A percentile compares a stretch with the other conserved stretches of the same genome.
phyloP scores from a whole-genome alignment of 305 asterid species.

The Andrographis paniculata region DNA sequence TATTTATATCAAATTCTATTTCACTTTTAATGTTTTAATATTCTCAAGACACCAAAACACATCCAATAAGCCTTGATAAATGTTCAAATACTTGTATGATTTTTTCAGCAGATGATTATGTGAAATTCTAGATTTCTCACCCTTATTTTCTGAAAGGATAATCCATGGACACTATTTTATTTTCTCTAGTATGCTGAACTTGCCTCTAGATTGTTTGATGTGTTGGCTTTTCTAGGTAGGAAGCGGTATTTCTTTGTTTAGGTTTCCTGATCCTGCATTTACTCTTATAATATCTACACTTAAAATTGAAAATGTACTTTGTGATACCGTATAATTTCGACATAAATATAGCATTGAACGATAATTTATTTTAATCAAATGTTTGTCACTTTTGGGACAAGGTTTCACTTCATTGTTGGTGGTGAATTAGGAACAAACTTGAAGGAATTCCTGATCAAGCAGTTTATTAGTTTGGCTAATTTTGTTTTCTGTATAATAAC shows the following conservation, averaged over 20 bases:
- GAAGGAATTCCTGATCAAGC: not conserved
- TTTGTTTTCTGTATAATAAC: not conserved
- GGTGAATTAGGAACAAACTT: not conserved
- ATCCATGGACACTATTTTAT: not conserved
- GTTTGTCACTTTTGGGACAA: not conserved
- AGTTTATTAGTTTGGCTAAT: not conserved
- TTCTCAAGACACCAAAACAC: too few species aligned
- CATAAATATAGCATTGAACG: not conserved
- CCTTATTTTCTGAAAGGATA: constrained; percentile 2
- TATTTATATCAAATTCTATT: too few species aligned
- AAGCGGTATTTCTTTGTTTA: not conserved
- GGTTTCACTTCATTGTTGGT: not conserved
- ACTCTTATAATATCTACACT: too few species aligned
- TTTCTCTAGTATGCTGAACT: not conserved
- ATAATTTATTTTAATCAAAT: too few species aligned
- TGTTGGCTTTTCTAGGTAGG: not conserved
- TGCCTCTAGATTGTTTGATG: not conserved
- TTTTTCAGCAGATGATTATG: not conserved
- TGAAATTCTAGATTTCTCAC: constrained; percentile 2
- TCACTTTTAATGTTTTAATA: too few species aligned
- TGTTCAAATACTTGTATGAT: not conserved
- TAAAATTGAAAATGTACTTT: too few species aligned
- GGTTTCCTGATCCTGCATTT: constrained; percentile 1
- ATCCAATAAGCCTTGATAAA: too few species aligned
- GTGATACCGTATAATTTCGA: not conserved